These are phyloP conservation scores for Phytophthora nicotianae DNA, from an alignment of 352 stramenopile genomes.

Conservation along the genomic window DNA sequence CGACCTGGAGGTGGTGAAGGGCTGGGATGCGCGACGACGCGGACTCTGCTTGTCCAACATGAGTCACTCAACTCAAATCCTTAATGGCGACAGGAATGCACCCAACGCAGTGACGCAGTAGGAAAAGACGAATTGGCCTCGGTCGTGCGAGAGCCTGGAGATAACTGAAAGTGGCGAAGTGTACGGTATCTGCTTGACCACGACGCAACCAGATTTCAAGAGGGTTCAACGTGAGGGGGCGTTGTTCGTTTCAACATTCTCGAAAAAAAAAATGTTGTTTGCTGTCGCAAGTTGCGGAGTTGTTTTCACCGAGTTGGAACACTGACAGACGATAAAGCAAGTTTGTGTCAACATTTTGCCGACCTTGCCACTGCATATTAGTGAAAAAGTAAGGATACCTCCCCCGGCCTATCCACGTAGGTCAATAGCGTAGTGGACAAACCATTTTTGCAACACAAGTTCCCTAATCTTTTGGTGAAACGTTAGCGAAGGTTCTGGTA, in stretches of 20 bases:
- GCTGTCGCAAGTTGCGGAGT: neutral
- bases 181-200: neutral
- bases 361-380: neutral
- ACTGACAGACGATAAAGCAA: neutral
- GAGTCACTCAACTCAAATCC: conserved; percentile 5
- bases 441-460: neutral
- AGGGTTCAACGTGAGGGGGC: conserved; percentile 2
- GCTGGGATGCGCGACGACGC: conserved; percentile 21
- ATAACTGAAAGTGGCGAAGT: conserved; percentile 17
- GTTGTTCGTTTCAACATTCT: conserved; percentile 32
- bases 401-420: too few species aligned
- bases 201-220: conserved; percentile 12
- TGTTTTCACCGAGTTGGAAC: neutral
- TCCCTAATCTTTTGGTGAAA: conserved; percentile 18
- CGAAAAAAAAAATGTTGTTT: conserved; percentile 15
- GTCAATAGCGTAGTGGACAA: neutral
- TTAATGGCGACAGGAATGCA: conserved; percentile 15
- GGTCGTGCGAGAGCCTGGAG: conserved; percentile 11
- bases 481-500: conserved; percentile 28
- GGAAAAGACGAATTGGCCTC: conserved; percentile 24
- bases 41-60: conserved; percentile 37
- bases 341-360: neutral
- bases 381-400: neutral
- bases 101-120: conserved; percentile 9
- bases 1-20: conserved; percentile 7